Evolutionary conservation across 306 rosid species (phyloP), one percentile per base, ranked within the genome.

Genomic region (Sesbania bispinosa): DNA sequence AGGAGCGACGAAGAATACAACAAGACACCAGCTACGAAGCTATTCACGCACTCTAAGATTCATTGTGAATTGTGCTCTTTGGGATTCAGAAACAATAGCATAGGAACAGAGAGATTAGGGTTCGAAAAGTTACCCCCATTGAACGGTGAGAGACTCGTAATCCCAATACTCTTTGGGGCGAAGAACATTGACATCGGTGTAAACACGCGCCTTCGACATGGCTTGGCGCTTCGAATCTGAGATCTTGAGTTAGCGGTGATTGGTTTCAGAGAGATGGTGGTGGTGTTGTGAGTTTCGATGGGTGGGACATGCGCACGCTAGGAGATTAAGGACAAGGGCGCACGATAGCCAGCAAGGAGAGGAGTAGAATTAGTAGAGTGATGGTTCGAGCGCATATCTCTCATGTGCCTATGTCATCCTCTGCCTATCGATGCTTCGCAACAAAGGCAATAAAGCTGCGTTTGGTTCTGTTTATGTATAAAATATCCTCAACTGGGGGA

Each of bases 121-220:
- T 73, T 80, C 2, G 20, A 5, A 47, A 66, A 7, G 16, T 66
- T 82, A 90, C 96, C 96, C 93, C 96, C 91, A 90, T 18, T 90
- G 96, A 73, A 90, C 84, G 81, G 89, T 60, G 86, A 90, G 91
- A 78, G 96, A 82, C 73, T 90, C 96, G 83, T 90, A 90, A 58
- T 90, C 96, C 96, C 93, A 90, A 65, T 90, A 87, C 84, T 87
- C 93, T 29, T 87, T 90, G 43, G 96, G 91, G 67, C 90, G 96
- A 60, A 80, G 69, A 71, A 84, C 96, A 69, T 90, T 90, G 76
- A 90, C 20, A 48, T 90, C 93, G 19, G 91, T 50, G 80, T 90
- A 90, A 55, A 90, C 93, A 5, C 93, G 93, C 63, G 96, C 89
- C 67, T 87, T 87, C 42, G 96, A 87, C 93, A 89, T 89, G 41